Conservation (phyloP, 805 yeast genomes). For the Sugiyamaella mastotermitis region DNA sequence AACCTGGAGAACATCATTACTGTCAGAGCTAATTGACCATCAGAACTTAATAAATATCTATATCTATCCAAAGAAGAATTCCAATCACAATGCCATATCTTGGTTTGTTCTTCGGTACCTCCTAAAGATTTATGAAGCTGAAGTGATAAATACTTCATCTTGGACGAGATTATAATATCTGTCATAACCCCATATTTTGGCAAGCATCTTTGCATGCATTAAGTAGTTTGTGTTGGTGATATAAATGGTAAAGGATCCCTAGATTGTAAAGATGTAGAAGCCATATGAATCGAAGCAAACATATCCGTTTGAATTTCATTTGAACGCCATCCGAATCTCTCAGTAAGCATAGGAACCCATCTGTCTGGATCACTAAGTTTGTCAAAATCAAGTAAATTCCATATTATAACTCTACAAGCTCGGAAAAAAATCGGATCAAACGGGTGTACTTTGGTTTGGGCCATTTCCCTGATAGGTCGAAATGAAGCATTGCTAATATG, state of each 20-base stretch:
- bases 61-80: background rate
- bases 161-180: background rate
- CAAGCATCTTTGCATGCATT: conserved; percentile 13
- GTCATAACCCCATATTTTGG: background rate
- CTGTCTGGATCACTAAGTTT: conserved; percentile 20
- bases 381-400: conserved; percentile 24
- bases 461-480: conserved; percentile 29
- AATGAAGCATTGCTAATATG: conserved; percentile 27
- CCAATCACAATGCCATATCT: background rate
- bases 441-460: conserved; percentile 28
- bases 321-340: conserved; percentile 27
- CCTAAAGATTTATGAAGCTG: too few species aligned
- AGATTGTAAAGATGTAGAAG: conserved; percentile 23
- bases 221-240: conserved; percentile 26
- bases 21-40: conserved; percentile 21
- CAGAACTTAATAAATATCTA: conserved; percentile 12
- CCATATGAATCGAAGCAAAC: conserved; percentile 29
- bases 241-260: conserved; percentile 29
- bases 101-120: background rate
- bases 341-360: conserved; percentile 19
- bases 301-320: conserved; percentile 23
- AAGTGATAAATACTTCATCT: too few species aligned
- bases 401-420: conserved; percentile 23
- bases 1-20: conserved; percentile 23
- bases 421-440: conserved; percentile 22